Percentiles rank a stretch among this genome's conserved stretches.
Conservation (phyloP, 345 rosid species). For the Cardiospermum halicacabum region DNA sequence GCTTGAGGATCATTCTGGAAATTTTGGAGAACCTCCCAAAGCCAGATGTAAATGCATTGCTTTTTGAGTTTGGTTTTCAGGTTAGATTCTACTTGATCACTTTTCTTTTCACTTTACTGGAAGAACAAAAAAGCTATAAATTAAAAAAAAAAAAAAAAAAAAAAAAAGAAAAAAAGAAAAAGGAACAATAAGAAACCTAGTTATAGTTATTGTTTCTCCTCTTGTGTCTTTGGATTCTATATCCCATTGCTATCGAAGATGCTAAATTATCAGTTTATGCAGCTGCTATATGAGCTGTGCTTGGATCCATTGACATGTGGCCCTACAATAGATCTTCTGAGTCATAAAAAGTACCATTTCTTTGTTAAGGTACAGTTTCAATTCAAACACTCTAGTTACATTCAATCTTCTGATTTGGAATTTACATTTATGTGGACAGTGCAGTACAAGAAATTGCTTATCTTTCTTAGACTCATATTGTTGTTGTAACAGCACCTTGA, state of each 20-base stretch:
- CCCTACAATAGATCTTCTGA: slow-evolving; percentile 80
- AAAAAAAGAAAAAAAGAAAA: too few species aligned
- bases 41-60: slow-evolving; percentile 71
- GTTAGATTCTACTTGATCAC: slow-evolving; percentile 28
- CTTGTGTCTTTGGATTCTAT: neutral
- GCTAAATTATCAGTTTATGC: slow-evolving; percentile 23
- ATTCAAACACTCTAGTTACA: slow-evolving; percentile 3
- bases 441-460: neutral
- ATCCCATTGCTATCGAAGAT: neutral
- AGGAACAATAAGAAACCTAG: neutral
- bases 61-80: slow-evolving; percentile 94
- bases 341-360: slow-evolving; percentile 78
- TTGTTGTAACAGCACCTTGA: slow-evolving; percentile 65
- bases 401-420: neutral
- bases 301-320: slow-evolving; percentile 79
- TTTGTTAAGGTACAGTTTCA: slow-evolving; percentile 54
- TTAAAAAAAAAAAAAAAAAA: too few species aligned
- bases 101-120: neutral
- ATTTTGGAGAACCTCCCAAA: slow-evolving; percentile 69
- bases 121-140: too few species aligned
- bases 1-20: slow-evolving; percentile 91
- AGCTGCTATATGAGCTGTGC: slow-evolving; percentile 85
- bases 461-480: slow-evolving; percentile 7
- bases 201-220: neutral
- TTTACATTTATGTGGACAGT: neutral